A percentile compares a stretch with the other conserved stretches of the same genome.
Evolutionary conservation across 495 filamentous ascomycete genomes (phyloP).

Genomic region (Neurospora cerealis): DNA sequence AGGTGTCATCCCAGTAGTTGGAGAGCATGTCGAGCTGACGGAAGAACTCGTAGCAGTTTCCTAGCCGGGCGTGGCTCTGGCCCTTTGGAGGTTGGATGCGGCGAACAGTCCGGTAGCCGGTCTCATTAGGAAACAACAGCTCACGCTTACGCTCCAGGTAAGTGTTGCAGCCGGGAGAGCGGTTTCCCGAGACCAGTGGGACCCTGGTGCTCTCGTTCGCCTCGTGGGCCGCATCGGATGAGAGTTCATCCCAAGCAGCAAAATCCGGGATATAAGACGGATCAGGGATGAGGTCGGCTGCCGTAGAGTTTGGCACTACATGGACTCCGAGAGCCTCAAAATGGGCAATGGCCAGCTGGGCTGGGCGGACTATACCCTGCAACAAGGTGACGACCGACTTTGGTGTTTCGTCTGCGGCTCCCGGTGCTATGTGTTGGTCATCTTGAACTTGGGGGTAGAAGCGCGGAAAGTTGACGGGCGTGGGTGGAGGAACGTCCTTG

Average conservation of each 20-base stretch:
- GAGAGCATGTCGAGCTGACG: constrained; percentile 42
- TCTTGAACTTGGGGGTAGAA: constrained; percentile 25
- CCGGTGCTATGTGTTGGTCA: not conserved
- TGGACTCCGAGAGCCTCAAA: constrained; percentile 42
- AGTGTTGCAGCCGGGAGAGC: constrained; percentile 39
- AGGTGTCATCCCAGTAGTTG: constrained; percentile 44
- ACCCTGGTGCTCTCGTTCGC: constrained; percentile 32
- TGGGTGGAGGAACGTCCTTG: constrained; percentile 41
- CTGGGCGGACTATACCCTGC: constrained; percentile 37
- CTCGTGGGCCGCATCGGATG: constrained; percentile 31
- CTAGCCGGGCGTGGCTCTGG: constrained; percentile 34
- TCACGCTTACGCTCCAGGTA: constrained; percentile 44
- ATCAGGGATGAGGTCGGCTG: constrained; percentile 38
- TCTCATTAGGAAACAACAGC: constrained; percentile 37
- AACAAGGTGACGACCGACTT: constrained; percentile 32
- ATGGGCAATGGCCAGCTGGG: constrained; percentile 33
- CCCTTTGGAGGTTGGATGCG: constrained; percentile 39
- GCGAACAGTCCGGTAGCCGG: constrained; percentile 43
- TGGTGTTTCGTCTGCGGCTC: constrained; percentile 5
- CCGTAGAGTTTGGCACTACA: constrained; percentile 32
- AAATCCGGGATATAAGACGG: constrained; percentile 36
- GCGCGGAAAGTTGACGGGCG: constrained; percentile 40
- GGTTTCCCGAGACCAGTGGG: constrained; percentile 33
- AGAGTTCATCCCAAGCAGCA: constrained; percentile 34
- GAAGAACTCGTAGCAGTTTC: constrained; percentile 50